Evolutionary conservation across 108 stramenopile genomes (phyloP).

Genomic region (Aureococcus anophagefferens): DNA sequence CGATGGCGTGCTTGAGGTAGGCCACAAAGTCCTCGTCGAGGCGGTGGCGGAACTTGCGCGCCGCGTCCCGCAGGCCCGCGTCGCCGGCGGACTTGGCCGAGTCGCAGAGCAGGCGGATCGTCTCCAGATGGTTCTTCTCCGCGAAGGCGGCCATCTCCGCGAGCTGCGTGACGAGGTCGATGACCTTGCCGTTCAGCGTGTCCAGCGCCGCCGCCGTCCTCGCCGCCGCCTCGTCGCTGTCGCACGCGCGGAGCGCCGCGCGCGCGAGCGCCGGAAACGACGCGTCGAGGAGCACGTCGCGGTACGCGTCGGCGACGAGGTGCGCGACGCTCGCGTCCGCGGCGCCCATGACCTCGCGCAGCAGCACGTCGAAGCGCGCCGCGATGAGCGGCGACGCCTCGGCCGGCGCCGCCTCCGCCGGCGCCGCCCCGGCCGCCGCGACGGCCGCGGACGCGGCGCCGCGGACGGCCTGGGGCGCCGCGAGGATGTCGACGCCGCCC

Average conservation of each 20-base stretch:
- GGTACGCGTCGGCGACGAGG: neutral
- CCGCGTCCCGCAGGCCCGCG: neutral
- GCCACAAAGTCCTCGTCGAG: neutral
- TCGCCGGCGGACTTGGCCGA: neutral
- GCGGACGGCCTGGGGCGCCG: too few species aligned
- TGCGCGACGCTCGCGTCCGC: neutral
- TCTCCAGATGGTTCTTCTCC: neutral
- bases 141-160: neutral
- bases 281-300: neutral
- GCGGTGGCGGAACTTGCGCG: neutral
- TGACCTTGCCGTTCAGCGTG: neutral
- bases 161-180: neutral
- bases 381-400: neutral
- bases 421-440: neutral
- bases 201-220: neutral
- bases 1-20: neutral
- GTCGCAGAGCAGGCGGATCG: neutral
- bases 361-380: neutral
- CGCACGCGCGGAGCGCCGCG: neutral
- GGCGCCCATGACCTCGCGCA: neutral
- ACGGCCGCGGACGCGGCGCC: too few species aligned
- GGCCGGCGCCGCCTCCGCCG: neutral
- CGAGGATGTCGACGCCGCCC: neutral
- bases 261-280: neutral
- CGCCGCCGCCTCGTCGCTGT: neutral